Evolutionary conservation across 257 asterid species (phyloP).

Genomic region (Fraxinus americana): DNA sequence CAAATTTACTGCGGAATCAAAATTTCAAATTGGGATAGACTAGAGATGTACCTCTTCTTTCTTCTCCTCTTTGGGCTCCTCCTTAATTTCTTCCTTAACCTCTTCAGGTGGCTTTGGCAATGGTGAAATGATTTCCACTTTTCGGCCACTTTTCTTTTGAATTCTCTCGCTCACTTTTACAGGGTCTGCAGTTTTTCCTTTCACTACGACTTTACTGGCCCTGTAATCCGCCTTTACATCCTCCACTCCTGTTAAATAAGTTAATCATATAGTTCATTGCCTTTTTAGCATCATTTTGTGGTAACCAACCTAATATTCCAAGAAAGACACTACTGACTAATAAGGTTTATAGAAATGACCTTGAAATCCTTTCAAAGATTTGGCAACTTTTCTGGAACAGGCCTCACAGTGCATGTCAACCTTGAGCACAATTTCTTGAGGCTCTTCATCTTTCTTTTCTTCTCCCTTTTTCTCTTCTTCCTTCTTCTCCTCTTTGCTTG

Average conservation of each 20-base stretch:
- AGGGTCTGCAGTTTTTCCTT: constrained; percentile 71
- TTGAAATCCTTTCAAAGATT: constrained; percentile 68
- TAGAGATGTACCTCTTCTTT: constrained; percentile 46
- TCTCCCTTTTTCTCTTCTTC: constrained; percentile 23
- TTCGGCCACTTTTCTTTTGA: constrained; percentile 62
- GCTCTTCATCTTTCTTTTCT: constrained; percentile 29
- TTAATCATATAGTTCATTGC: too few species aligned
- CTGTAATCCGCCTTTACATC: constrained; percentile 62
- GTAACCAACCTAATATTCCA: too few species aligned
- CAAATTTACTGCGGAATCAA: too few species aligned
- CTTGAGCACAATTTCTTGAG: constrained; percentile 62
- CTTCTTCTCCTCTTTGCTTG: background rate
- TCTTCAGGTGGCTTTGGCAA: constrained; percentile 51
- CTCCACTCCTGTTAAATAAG: constrained; percentile 58
- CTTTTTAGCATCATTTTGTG: too few species aligned
- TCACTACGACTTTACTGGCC: constrained; percentile 83
- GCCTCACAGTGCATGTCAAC: constrained; percentile 95
- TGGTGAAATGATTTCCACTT: constrained; percentile 72
- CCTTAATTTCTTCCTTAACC: constrained; percentile 28
- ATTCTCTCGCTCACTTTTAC: constrained; percentile 65
- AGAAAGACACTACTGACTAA: too few species aligned
- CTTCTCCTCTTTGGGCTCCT: constrained; percentile 40
- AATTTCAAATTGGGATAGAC: too few species aligned
- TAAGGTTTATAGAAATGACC: constrained; percentile 31
- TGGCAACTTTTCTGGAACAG: constrained; percentile 80